Evolutionary conservation across 768 basidiomycete genomes (phyloP), one percentile per base, ranked within the genome.

Genomic region (Cyclocybe aegerita): DNA sequence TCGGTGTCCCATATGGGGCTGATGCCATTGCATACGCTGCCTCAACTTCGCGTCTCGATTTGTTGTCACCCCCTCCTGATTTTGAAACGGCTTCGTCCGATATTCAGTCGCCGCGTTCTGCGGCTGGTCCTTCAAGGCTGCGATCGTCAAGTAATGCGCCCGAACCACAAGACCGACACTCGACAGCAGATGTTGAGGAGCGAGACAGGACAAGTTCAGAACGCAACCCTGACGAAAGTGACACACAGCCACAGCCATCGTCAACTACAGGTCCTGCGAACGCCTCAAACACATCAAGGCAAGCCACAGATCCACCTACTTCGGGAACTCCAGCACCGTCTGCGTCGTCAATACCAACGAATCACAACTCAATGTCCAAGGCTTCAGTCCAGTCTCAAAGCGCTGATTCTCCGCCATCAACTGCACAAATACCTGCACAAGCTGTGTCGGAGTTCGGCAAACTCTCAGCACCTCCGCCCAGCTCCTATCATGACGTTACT

Each of bases 1-100:
- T 90, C 58, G 88, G 86, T 1, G 70, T 86, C 48, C 90, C 90
- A 15, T 92, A 88, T 58, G 89, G 90, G 0, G 67, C 78, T 9
- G 89, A 85, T 59, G 90, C 88, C 3, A 73, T 86, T 29, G 83
- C 84, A 31, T 88, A 73, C 60, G 81, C 79, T 7, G 74, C 77
- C 31, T 78, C 79, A 10, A 57, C 73, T 16, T 81, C 78, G 36
- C 69, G 74, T 42, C 67, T 69, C 30, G 67, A 71, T 34, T 59
- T 79, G 58, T 17, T 44, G 29, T 64, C 67, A 3, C 80, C 79
- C 1, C 83, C 80, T 0, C 85, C 83, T 11, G 80, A 74, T 42
- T 85, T 85, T 60, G 78, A 82, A 39, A 58, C 64, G 14, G 60
- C 48, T 4, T 43, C 53, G 7, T 38, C 48, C 12, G 43, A 55